Evolutionary conservation across 2,329 filamentous ascomycete genomes (phyloP), one percentile per base, ranked within the genome.

Genomic region (Alternaria panax): DNA sequence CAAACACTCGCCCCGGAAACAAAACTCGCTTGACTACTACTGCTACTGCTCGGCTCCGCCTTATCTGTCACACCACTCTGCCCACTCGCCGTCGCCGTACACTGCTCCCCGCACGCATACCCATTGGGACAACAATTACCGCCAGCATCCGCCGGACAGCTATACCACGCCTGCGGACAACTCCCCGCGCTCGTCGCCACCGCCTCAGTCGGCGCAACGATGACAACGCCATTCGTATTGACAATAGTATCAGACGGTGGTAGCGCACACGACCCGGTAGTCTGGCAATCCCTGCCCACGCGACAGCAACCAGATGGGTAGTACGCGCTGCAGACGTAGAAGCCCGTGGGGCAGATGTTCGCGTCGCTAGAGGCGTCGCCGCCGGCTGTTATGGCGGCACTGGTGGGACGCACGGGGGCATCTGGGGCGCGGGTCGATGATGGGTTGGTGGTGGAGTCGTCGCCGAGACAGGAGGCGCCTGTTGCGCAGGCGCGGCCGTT

Each of bases 261-360:
- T 0, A 83, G 80, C 0, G 92, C 91, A 70, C 94, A 98, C 7
- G 90, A 91, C 0, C 75, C 75, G 0, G 90, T 91, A 0, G 88
- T 90, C 60, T 90, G 87, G 79, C 94, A 98, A 79, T 96, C 86
- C 20, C 93, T 87, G 2, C 92, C 93, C 0, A 92, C 93, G 57
- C 91, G 90, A 80, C 94, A 98, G 81, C 94, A 98, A 20, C 92
- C 92, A 14, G 91, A 92, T 2, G 85, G 82, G 59, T 93, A 92
- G 60, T 88, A 88, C 2, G 94, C 94, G 2, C 89, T 87, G 78
- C 94, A 98, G 51, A 92, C 90, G 78, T 98, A 98, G 82, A 93
- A 98, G 2, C 93, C 93, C 0, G 90, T 93, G 0, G 94, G 94
- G 69, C 94, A 98, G 68, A 85, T 72, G 20, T 66, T 64, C n/a